Evolutionary conservation across 164 flowering plant genomes (phyloP).

Genomic region (Vitis rotundifolia): DNA sequence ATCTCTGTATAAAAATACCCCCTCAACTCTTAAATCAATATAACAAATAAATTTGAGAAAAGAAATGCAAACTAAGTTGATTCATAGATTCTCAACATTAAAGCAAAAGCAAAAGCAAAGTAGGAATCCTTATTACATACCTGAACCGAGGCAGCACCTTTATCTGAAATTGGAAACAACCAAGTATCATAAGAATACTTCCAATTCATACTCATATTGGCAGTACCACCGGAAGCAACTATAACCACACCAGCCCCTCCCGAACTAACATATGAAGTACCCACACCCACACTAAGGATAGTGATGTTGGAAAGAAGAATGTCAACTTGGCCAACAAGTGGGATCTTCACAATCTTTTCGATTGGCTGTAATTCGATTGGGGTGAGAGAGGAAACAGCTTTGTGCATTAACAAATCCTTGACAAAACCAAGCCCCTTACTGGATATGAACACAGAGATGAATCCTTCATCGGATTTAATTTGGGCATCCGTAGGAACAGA

Average conservation of each 20-base stretch:
- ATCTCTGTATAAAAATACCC: no score
- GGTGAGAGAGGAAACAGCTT: slow-evolving; percentile 51
- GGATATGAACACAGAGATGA: slow-evolving; percentile 41
- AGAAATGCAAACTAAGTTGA: no score
- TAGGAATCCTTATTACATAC: slow-evolving; percentile 21
- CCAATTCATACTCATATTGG: slow-evolving; percentile 69
- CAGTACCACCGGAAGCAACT: slow-evolving; percentile 61
- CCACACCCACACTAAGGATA: slow-evolving; percentile 34
- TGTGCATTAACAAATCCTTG: slow-evolving; percentile 49
- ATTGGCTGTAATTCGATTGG: slow-evolving; percentile 60
- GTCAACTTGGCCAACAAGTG: slow-evolving; percentile 55
- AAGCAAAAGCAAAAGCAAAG: not conserved
- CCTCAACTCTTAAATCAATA: no score
- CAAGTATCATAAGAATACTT: slow-evolving; percentile 51
- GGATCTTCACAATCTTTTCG: slow-evolving; percentile 50
- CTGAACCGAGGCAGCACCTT: slow-evolving; percentile 66
- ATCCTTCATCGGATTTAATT: slow-evolving; percentile 33
- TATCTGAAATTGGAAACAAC: slow-evolving; percentile 52
- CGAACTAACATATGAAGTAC: slow-evolving; percentile 39
- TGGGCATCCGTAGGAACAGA: slow-evolving; percentile 27
- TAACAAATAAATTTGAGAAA: no score
- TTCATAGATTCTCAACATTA: no score
- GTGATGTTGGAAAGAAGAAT: slow-evolving; percentile 48
- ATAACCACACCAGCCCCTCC: slow-evolving; percentile 61
- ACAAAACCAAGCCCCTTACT: slow-evolving; percentile 64